These are phyloP conservation scores for Acer saccharum DNA, from an alignment of 345 rosid genomes.

Conservation along the genomic window DNA sequence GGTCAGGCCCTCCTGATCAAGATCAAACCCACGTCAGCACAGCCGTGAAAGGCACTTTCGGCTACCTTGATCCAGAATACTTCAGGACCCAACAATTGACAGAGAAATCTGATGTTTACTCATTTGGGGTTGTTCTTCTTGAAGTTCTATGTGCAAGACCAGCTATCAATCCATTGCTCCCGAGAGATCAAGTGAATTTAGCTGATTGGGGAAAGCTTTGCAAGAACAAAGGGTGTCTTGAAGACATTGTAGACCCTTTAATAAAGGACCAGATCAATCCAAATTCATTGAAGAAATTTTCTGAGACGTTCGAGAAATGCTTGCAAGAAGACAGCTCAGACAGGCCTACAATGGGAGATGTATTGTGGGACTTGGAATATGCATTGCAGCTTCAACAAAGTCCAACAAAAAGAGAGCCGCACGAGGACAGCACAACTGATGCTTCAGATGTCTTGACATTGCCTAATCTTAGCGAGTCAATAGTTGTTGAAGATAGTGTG, in stretches of 20 bases:
- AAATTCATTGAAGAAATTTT: conserved; percentile 49
- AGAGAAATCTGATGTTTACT: conserved; percentile 61
- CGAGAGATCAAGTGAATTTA: conserved; percentile 48
- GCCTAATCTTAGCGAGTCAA: conserved; percentile 11
- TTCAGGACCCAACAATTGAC: conserved; percentile 47
- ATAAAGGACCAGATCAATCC: conserved; percentile 38
- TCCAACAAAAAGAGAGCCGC: conserved; percentile 20
- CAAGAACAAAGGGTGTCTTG: conserved; percentile 37
- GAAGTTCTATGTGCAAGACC: conserved; percentile 61
- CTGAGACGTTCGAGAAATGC: conserved; percentile 58
- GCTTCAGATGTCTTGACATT: conserved; percentile 23
- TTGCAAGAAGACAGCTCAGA: conserved; percentile 47
- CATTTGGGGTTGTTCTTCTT: conserved; percentile 60
- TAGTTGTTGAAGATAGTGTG: conserved; percentile 17
- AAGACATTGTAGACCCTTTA: conserved; percentile 44
- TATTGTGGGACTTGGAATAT: conserved; percentile 59
- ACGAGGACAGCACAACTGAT: conserved; percentile 28
- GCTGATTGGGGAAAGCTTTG: conserved; percentile 50
- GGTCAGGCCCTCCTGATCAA: conserved; percentile 18
- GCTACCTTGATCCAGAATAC: conserved; percentile 63
- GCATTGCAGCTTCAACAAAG: conserved; percentile 47
- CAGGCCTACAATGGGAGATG: conserved; percentile 64
- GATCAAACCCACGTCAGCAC: conserved; percentile 46
- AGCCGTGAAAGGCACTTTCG: conserved; percentile 54
- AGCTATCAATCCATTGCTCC: conserved; percentile 34